Percentiles rank a stretch among this genome's conserved stretches.
Conservation (phyloP, 108 stramenopile species). For the Skeletonema costatum region DNA sequence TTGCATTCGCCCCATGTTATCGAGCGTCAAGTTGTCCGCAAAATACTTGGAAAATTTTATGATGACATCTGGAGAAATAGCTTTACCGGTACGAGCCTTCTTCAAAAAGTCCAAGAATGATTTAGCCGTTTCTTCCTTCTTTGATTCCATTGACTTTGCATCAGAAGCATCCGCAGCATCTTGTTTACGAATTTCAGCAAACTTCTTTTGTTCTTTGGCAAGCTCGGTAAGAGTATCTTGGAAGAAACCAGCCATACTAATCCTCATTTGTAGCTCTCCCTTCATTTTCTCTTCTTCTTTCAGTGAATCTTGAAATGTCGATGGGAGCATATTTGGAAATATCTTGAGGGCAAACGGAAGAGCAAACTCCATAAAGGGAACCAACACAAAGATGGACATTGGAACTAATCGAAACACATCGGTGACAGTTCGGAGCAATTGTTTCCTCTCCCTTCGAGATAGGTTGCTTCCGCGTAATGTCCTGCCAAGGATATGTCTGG, state of each 20-base stretch:
- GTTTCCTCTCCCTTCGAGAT: constrained; percentile 96
- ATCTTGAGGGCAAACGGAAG: constrained; percentile 95
- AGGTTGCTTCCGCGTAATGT: constrained; percentile 85
- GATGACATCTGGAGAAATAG: constrained; percentile 86
- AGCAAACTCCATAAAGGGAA: constrained; percentile 99
- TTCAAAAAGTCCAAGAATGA: constrained; percentile 92
- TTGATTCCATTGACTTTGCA: constrained; percentile 55
- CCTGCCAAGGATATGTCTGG: constrained; percentile 74
- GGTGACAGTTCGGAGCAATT: constrained; percentile 92
- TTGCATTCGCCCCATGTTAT: constrained; percentile 97
- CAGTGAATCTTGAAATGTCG: constrained; percentile 96
- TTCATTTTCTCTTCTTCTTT: constrained; percentile 98
- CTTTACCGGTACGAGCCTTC: constrained; percentile 87
- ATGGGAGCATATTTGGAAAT: constrained; percentile 99
- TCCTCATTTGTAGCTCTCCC: constrained; percentile 89
- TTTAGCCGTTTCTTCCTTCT: constrained; percentile 70
- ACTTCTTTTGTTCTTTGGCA: constrained; percentile 86
- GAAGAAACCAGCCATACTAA: constrained; percentile 97
- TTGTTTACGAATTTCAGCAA: constrained; percentile 51
- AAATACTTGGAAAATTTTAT: constrained; percentile 88
- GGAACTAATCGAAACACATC: constrained; percentile 98
- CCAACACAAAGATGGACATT: constrained; percentile 93
- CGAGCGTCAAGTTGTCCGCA: constrained; percentile 96
- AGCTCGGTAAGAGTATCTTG: constrained; percentile 91
- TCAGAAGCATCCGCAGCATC: constrained; percentile 55